Base-by-base conservation (phyloP, 768 basidiomycete species). In the Tylopilus rubrobrunneus region DNA sequence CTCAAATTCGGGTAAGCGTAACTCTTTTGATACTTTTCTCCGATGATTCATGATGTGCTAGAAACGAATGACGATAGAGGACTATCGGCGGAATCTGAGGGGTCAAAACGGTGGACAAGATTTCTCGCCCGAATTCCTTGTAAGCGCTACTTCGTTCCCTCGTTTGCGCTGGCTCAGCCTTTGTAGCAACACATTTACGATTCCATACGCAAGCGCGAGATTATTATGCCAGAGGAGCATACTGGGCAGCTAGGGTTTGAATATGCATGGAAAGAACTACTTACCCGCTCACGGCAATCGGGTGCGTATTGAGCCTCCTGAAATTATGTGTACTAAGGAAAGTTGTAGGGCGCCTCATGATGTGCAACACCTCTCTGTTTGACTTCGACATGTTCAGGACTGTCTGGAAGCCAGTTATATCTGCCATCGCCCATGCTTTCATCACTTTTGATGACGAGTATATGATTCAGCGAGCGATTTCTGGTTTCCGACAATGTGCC, bases 151-250 rank as follows among this genome's bases (percentile, higher is more conserved):
- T 7, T 7, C 1, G 9, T 39, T 29, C 27, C 15, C 47, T n/a
- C 34, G n/a, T 40, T 42, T 31, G 1, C 40, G 29, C 15, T 48
- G 21, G 29, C 48, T 67, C 15, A 70, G 45, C 10, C 52, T 36
- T 25, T 27, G 65, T 33, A 97, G 95, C 83, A 86, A 75, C 79
- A 79, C 42, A 92, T 98, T 48, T 98, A 92, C 60, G 94, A 98
- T 60, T 93, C 91, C 1, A 97, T 99, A 63, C 84, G 89, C 49
- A 94, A 89, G 71, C 78, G 85, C 41, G 97, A 99, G 73, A 98
- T 99, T 51, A 80, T 98, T 47, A 88, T 99, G 85, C 96, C 97
- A 0, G 94, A 98, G 71, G 97, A 99, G 62, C 97, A 99, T 64
- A 89, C 86, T 9, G 97, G 96, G 2, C 92, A 92, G 65, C 80